A percentile compares a stretch with the other conserved stretches of the same genome.
Conservation (phyloP, 1,284 basidiomycete species). For the Fomitopsis schrenkii region DNA sequence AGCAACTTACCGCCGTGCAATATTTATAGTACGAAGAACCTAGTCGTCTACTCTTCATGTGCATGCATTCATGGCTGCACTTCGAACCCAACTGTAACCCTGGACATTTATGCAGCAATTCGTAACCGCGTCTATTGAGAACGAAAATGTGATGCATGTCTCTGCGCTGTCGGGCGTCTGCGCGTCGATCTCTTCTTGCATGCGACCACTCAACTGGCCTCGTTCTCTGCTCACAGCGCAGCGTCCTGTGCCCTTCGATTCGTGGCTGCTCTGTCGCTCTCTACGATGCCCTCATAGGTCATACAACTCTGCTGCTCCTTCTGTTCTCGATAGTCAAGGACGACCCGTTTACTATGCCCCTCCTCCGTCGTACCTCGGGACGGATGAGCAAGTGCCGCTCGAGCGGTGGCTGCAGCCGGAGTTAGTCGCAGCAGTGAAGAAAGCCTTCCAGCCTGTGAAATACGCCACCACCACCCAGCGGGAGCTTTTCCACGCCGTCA, state of each 20-base stretch:
- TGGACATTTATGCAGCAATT: no score
- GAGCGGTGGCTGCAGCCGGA: conserved; percentile 39
- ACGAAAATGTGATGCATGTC: no score
- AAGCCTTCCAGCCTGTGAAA: conserved; percentile 60
- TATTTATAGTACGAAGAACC: background rate
- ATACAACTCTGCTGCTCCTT: background rate
- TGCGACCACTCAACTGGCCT: conserved; percentile 2
- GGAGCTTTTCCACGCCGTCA: conserved; percentile 57
- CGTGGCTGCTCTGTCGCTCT: background rate
- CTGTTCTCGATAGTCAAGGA: background rate
- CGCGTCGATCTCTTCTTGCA: background rate
- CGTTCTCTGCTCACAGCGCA: background rate
- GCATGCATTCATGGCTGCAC: background rate
- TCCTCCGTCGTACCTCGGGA: background rate
- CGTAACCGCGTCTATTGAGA: no score
- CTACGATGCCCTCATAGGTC: background rate
- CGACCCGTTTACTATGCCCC: background rate
- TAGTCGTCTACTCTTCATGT: background rate
- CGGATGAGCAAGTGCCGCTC: conserved; percentile 1
- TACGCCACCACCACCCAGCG: conserved; percentile 57
- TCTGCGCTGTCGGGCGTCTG: background rate
- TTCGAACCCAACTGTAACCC: background rate
- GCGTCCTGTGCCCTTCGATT: background rate
- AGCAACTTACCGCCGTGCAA: background rate
- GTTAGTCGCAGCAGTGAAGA: conserved; percentile 42